Percentiles rank a stretch among this genome's conserved stretches.
These are phyloP conservation scores for Scolecobasidium constrictum DNA, from an alignment of 2,329 filamentous ascomycete species.

Conservation along the genomic window DNA sequence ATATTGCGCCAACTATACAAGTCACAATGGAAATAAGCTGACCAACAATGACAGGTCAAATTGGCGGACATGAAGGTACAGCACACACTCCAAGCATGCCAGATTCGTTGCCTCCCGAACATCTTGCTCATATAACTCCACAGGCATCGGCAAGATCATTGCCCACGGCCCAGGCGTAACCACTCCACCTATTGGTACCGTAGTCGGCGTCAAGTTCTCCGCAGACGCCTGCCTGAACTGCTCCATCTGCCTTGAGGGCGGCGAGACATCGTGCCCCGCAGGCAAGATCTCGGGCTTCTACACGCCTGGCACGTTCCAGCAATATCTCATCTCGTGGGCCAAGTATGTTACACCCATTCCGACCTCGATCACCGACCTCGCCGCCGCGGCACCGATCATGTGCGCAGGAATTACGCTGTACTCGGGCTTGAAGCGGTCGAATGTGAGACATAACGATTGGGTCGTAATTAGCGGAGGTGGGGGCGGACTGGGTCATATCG, in stretches of 20 bases:
- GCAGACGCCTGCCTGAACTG: neutral
- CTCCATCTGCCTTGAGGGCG: neutral
- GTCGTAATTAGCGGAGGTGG: slow-evolving; percentile 24
- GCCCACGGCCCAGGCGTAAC: neutral
- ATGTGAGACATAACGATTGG: slow-evolving; percentile 28
- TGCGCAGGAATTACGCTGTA: slow-evolving; percentile 45
- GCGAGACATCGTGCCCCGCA: neutral
- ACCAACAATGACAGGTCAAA: too few relatives aligned
- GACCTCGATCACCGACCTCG: neutral
- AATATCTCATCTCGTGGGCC: neutral
- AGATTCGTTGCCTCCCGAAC: too few relatives aligned
- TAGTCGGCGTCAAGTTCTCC: neutral
- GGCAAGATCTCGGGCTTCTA: neutral
- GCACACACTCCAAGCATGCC: too few relatives aligned
- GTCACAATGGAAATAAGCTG: too few relatives aligned
- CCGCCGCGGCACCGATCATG: slow-evolving; percentile 43
- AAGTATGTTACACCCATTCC: neutral
- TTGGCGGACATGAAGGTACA: slow-evolving; percentile 14
- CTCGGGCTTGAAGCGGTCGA: slow-evolving; percentile 32
- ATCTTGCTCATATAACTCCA: neutral
- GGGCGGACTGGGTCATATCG: slow-evolving; percentile 37
- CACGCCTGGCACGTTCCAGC: neutral
- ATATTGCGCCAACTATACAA: too few relatives aligned
- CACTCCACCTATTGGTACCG: neutral
- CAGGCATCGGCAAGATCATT: neutral